Conservation (phyloP, 805 yeast genomes). For the Wickerhamia fluorescens region DNA sequence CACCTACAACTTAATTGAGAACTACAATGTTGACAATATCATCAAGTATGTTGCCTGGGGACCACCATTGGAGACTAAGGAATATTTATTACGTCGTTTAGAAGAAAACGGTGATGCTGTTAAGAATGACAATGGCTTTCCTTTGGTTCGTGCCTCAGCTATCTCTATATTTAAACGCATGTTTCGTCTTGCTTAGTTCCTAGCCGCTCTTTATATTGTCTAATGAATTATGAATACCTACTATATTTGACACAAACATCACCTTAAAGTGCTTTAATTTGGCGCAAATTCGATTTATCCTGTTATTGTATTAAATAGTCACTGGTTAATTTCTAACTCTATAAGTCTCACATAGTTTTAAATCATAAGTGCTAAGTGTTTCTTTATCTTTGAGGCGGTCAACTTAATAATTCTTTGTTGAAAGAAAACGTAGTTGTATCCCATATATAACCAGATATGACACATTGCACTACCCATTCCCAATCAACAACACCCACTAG, state of each 20-base stretch:
- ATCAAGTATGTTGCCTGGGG: slow-evolving; percentile 98
- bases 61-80: slow-evolving; percentile 89
- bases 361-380: too few species aligned
- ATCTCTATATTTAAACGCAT: slow-evolving; percentile 19
- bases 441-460: slow-evolving; percentile 37
- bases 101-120: slow-evolving; percentile 97
- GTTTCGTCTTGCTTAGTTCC: slow-evolving; percentile 7
- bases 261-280: too few species aligned
- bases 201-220: slow-evolving; percentile 1
- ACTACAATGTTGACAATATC: slow-evolving; percentile 62
- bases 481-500: slow-evolving; percentile 36
- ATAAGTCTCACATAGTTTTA: too few species aligned
- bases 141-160: slow-evolving; percentile 51
- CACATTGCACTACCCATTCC: slow-evolving; percentile 66
- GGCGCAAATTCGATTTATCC: too few species aligned
- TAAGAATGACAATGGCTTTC: slow-evolving; percentile 75
- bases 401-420: slow-evolving; percentile 2
- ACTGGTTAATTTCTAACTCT: too few species aligned
- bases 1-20: slow-evolving; percentile 63
- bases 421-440: slow-evolving; percentile 9
- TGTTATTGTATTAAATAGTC: too few species aligned
- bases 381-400: too few species aligned
- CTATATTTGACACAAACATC: too few species aligned
- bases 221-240: slow-evolving; percentile 2
- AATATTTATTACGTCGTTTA: slow-evolving; percentile 77